These are phyloP conservation scores for Oryza longistaminata DNA, from an alignment of 176 grass and related monocot species.

Conservation along the genomic window DNA sequence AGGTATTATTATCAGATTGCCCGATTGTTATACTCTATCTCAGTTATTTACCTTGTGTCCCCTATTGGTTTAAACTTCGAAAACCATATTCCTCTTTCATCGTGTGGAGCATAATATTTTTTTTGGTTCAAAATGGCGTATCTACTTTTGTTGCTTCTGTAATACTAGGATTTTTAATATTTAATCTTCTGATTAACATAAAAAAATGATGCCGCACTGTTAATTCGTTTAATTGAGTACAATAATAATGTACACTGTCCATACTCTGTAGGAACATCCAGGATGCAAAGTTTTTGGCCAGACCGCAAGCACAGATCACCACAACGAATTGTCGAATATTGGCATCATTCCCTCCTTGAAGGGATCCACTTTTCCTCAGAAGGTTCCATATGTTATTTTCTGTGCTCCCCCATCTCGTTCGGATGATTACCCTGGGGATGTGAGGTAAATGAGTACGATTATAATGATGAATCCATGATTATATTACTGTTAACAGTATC, in stretches of 20 bases:
- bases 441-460: slow-evolving; percentile 49
- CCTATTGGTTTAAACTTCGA: neutral
- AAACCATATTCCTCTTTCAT: neutral
- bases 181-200: slow-evolving; percentile 1
- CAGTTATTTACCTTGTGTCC: neutral
- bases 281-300: slow-evolving; percentile 87
- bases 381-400: slow-evolving; percentile 83
- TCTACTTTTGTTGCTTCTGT: neutral
- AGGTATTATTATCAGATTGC: slow-evolving; percentile 37
- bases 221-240: neutral
- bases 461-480: slow-evolving; percentile 19
- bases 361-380: slow-evolving; percentile 52
- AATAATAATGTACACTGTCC: neutral
- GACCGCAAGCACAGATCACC: slow-evolving; percentile 80
- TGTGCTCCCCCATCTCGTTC: slow-evolving; percentile 78
- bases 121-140: neutral
- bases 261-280: slow-evolving; percentile 60
- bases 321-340: slow-evolving; percentile 64
- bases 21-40: neutral
- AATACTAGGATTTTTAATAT: neutral
- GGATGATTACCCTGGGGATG: slow-evolving; percentile 73
- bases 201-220: neutral
- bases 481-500: neutral
- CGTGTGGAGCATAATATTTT: neutral
- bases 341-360: slow-evolving; percentile 73